These are phyloP conservation scores for Starmerella cellae DNA, from an alignment of 805 yeast species.

Conservation along the genomic window DNA sequence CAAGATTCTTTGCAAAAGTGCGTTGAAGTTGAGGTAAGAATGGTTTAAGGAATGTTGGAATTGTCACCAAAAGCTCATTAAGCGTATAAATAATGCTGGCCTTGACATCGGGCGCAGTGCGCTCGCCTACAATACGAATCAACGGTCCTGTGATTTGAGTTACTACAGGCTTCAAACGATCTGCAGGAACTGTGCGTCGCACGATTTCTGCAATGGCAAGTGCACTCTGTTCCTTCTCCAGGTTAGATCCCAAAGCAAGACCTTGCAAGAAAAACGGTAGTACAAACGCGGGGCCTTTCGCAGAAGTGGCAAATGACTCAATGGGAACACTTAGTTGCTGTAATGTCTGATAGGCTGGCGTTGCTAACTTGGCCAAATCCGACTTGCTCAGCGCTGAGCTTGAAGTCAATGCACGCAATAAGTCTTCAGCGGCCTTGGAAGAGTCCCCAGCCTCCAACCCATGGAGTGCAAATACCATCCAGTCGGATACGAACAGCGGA, in stretches of 20 bases:
- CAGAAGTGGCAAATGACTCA: constrained; percentile 47
- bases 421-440: constrained; percentile 41
- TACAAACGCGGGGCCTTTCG: constrained; percentile 74
- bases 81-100: constrained; percentile 84
- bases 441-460: constrained; percentile 53
- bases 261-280: constrained; percentile 91
- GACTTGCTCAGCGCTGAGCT: constrained; percentile 57
- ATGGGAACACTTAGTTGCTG: constrained; percentile 50
- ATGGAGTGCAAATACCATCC: constrained; percentile 52
- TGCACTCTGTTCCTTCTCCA: constrained; percentile 76
- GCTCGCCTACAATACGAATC: constrained; percentile 94
- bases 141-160: constrained; percentile 93
- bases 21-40: constrained; percentile 95
- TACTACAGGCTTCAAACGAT: constrained; percentile 64
- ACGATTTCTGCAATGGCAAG: constrained; percentile 78
- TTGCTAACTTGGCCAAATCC: constrained; percentile 59
- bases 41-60: constrained; percentile 85
- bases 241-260: constrained; percentile 79
- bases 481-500: constrained; percentile 57
- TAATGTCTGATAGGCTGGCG: constrained; percentile 68
- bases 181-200: constrained; percentile 70
- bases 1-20: constrained; percentile 82
- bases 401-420: constrained; percentile 48
- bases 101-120: constrained; percentile 81
- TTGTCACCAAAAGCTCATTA: constrained; percentile 60